Evolutionary conservation across 2,329 filamentous ascomycete genomes (phyloP), one percentile per base, ranked within the genome.

Genomic region (Aspergillus quadricinctus): DNA sequence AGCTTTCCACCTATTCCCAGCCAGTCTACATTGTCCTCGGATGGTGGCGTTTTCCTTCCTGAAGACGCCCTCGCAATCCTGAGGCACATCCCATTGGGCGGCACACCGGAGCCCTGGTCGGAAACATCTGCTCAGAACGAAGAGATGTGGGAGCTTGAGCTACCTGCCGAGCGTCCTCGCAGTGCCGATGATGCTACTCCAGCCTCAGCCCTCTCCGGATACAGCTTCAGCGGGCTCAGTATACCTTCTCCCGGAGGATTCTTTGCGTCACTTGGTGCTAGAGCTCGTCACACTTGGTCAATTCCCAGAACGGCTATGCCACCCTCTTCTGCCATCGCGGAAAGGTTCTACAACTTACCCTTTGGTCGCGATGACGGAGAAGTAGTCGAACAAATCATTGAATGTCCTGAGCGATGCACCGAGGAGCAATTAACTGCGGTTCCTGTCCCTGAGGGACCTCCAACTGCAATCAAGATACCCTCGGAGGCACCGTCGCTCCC

Each of bases 231-330:
- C 21, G 86, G 84, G 57, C 82, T 97, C 21, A 92, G 92, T 27
- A 92, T 97, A 35, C 93, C 92, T 5, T 97, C 93, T 0, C 93
- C 93, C 0, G 88, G 90, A 27, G 91, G 89, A 0, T 97, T 97
- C 80, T 97, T 97, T 74, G 90, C 90, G 2, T 91, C 88, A 0
- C 82, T 97, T 28, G 90, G 88, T 40, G 84, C 88, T 3, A 83
- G 85, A 53, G 86, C 88, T 40, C 85, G 92, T 52, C 86, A 87
- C 67, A 94, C 92, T 11, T 97, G 93, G 93, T 86, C 90, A 66
- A 77, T 87, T 57, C 79, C 81, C 10, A 76, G 77, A 28, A 77
- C 73, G 63, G 79, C 81, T 21, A 80, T 82, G 11, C 80, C 83
- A 7, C 92, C 92, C 1, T 93, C 90, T 0, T 96, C 93, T 1